Evolutionary conservation across 257 asterid genomes (phyloP), one percentile per base, ranked within the genome.

Genomic region (Penstemon barbatus): DNA sequence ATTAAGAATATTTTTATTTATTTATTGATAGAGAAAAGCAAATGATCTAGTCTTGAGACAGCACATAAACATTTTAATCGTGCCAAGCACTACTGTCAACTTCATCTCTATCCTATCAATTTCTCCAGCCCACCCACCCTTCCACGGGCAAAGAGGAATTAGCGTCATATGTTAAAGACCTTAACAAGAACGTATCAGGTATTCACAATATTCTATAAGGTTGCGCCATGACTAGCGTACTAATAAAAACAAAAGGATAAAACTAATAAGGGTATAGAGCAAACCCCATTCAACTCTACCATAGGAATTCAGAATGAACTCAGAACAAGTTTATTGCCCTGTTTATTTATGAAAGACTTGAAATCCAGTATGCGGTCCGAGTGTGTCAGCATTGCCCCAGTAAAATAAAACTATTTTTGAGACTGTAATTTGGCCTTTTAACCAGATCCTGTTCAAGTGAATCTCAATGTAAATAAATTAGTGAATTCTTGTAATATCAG

Each of bases 381-480:
- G 36, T 46, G 37, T 65, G n/a, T 65, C 53, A 33, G 70, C 61
- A 13, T 11, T 15, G 42, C 43, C 53, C 51, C 33, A 61, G 54
- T 44, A 48, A 46, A 70, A 37, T n/a, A 56, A 46, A 60, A 36
- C 10, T 5, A 39, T 5, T 33, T 69, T 3, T 5, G 58, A 45
- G 64, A 57, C 59, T 60, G 15, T 25, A 59, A 71, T 43, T 44
- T 61, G 44, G 63, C 53, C 40, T 41, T 43, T 19, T 8, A 7
- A 71, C 54, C 15, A 12, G 0, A 3, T 10, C 18, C 4, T 5
- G 3, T 3, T 3, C 3, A 6, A 49, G 33, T 10, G 61, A 50
- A 63, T 60, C 19, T 70, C 36, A 1, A 37, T 8, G 43, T 49
- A 70, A 50, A 41, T 57, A 53, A 37, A 37, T 12, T 2, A n/a